Conservation (phyloP, 352 stramenopile genomes). For the Phytophthora megakarya region DNA sequence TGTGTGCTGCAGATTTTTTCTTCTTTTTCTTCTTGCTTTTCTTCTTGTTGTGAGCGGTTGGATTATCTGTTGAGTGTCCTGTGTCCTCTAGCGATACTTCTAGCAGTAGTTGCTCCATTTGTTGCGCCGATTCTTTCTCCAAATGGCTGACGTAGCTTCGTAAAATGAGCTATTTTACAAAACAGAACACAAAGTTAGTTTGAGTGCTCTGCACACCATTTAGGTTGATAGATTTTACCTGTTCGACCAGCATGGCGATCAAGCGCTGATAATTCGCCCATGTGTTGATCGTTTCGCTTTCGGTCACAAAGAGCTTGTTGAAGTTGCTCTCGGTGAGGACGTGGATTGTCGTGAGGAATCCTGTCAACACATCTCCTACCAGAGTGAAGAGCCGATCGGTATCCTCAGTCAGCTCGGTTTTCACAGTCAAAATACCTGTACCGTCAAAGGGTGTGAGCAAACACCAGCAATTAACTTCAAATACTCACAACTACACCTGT, state of each 20-base stretch:
- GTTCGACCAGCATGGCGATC: slow-evolving; percentile 86
- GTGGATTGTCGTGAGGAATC: slow-evolving; percentile 67
- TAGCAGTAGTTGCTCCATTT: slow-evolving; percentile 82
- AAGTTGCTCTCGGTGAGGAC: slow-evolving; percentile 73
- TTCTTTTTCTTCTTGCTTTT: slow-evolving; percentile 54
- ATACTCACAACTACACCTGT: slow-evolving; percentile 42
- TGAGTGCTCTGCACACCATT: not conserved
- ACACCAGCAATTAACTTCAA: not conserved
- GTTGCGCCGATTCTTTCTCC: slow-evolving; percentile 64
- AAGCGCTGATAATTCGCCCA: slow-evolving; percentile 84
- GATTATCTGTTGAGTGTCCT: slow-evolving; percentile 3
- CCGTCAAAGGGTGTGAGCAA: slow-evolving; percentile 1
- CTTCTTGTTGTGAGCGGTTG: slow-evolving; percentile 35
- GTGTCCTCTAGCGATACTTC: slow-evolving; percentile 50
- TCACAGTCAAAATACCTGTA: slow-evolving; percentile 82
- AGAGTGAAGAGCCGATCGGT: slow-evolving; percentile 67
- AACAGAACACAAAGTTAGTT: not conserved
- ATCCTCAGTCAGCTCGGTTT: slow-evolving; percentile 81
- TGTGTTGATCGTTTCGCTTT: slow-evolving; percentile 81
- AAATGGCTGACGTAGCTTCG: slow-evolving; percentile 72
- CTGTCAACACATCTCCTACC: slow-evolving; percentile 62
- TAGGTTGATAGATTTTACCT: slow-evolving; percentile 35
- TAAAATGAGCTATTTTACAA: slow-evolving; percentile 62
- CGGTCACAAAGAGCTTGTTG: slow-evolving; percentile 68
- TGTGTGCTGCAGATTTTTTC: slow-evolving; percentile 22